Percentiles rank a stretch among this genome's conserved stretches.
Conservation (phyloP, 2,329 filamentous ascomycete genomes). For the Colletotrichum noveboracense region DNA sequence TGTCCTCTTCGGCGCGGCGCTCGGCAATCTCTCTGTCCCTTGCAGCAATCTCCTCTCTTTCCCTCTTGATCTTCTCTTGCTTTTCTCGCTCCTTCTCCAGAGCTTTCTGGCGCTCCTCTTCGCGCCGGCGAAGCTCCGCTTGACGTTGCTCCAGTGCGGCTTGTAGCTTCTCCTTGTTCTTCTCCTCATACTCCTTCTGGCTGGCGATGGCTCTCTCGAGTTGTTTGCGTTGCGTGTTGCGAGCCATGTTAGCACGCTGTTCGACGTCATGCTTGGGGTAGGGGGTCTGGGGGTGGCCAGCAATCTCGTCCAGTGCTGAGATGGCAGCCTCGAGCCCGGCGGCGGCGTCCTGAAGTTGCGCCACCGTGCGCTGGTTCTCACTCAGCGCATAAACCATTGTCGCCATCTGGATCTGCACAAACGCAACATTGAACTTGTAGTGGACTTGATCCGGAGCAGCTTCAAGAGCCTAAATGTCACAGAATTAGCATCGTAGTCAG, state of each 20-base stretch:
- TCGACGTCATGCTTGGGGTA: constrained; percentile 92
- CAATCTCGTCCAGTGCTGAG: constrained; percentile 69
- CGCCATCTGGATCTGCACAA: constrained; percentile 94
- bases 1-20: constrained; percentile 74
- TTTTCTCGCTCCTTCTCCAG: constrained; percentile 75
- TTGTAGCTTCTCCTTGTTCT: constrained; percentile 86
- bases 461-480: constrained; percentile 65
- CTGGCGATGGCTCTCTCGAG: constrained; percentile 83
- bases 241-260: constrained; percentile 95
- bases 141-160: constrained; percentile 82
- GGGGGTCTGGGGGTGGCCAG: constrained; percentile 70
- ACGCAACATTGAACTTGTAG: constrained; percentile 97
- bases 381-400: constrained; percentile 76
- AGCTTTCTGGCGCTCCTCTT: constrained; percentile 74
- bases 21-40: constrained; percentile 76
- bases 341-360: constrained; percentile 81
- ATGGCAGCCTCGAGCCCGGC: constrained; percentile 87
- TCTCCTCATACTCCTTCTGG: constrained; percentile 91
- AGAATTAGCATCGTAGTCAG: constrained; percentile 26
- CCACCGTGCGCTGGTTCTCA: constrained; percentile 78
- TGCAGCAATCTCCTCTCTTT: constrained; percentile 81
- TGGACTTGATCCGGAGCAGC: constrained; percentile 84
- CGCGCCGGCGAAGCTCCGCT: constrained; percentile 77
- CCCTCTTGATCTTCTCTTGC: constrained; percentile 82
- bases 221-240: constrained; percentile 92